These are phyloP conservation scores for Ambrosia trifida DNA, from an alignment of 129 eudicot genomes.

Conservation along the genomic window DNA sequence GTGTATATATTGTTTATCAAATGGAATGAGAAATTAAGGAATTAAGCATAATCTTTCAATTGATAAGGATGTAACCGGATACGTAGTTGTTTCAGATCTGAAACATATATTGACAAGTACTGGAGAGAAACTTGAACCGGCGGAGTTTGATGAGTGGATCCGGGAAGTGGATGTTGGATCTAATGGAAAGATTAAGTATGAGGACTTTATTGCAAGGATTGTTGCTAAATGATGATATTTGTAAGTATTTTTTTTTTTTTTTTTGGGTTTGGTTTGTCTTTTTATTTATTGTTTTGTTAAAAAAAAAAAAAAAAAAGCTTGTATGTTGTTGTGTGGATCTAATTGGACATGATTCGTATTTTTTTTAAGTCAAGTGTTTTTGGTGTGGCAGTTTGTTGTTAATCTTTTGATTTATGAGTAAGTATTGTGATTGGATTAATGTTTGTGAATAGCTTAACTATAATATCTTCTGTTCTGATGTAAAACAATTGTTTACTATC, in stretches of 20 bases:
- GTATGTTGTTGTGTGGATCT: slow-evolving; percentile 9
- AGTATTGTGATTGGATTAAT: slow-evolving; percentile 19
- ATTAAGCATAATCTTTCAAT: too few relatives aligned
- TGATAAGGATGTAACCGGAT: slow-evolving; percentile 81
- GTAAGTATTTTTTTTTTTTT: too few relatives aligned
- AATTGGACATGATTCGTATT: slow-evolving; percentile 5
- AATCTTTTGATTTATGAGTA: slow-evolving; percentile 20
- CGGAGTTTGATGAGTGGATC: slow-evolving; percentile 92
- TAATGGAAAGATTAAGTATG: slow-evolving; percentile 67
- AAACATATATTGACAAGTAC: slow-evolving; percentile 74
- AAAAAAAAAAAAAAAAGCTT: too few relatives aligned
- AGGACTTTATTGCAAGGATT: slow-evolving; percentile 70
- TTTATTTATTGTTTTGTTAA: too few relatives aligned
- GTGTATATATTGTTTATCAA: too few relatives aligned
- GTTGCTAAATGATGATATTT: slow-evolving; percentile 59
- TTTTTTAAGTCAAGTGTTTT: slow-evolving; percentile 22
- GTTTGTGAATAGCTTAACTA: slow-evolving; percentile 35
- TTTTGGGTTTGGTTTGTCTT: too few relatives aligned
- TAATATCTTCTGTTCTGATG: background rate
- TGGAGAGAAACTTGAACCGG: slow-evolving; percentile 73
- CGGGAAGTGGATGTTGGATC: slow-evolving; percentile 75
- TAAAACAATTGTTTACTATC: background rate
- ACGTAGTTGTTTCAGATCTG: slow-evolving; percentile 67
- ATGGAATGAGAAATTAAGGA: too few relatives aligned
- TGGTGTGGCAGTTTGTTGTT: slow-evolving; percentile 14